A percentile compares a stretch with the other conserved stretches of the same genome.
phyloP scores from a whole-genome alignment of 129 eudicot genomes.

The Lactuca sativa region DNA sequence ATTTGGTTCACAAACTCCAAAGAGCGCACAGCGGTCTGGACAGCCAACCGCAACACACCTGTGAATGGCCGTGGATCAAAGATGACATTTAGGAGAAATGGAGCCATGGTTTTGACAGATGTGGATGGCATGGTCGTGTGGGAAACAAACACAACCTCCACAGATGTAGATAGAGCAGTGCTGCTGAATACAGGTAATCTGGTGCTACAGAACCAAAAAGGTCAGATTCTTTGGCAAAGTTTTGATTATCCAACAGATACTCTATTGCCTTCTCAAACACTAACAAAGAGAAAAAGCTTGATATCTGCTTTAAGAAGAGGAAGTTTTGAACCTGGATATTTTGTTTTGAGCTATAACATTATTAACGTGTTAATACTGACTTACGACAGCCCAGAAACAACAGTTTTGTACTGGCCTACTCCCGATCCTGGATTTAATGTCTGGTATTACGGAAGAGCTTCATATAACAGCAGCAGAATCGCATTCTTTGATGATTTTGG shows the following conservation, averaged over 20 bases:
- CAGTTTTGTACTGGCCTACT: conserved; percentile 49
- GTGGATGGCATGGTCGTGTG: conserved; percentile 33
- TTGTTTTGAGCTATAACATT: neutral
- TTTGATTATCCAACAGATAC: neutral
- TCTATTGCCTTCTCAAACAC: neutral
- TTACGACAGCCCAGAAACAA: neutral
- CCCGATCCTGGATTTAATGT: conserved; percentile 10
- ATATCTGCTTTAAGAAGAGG: neutral
- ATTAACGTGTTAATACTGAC: neutral
- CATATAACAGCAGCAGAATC: conserved; percentile 44
- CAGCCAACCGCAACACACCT: conserved; percentile 49
- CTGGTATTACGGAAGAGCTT: conserved; percentile 32
- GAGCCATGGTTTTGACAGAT: conserved; percentile 44
- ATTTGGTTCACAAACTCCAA: conserved; percentile 32
- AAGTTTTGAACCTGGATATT: conserved; percentile 32
- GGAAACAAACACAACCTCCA: neutral
- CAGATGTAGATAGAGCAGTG: neutral
- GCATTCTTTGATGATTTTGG: conserved; percentile 41
- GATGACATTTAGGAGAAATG: conserved; percentile 32
- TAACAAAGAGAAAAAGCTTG: neutral
- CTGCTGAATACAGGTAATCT: neutral
- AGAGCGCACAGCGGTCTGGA: conserved; percentile 50
- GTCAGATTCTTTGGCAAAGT: neutral
- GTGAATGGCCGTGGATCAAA: conserved; percentile 46
- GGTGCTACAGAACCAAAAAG: neutral